phyloP scores from a whole-genome alignment of 495 filamentous ascomycete genomes.

The Pyrenula massariospora region DNA sequence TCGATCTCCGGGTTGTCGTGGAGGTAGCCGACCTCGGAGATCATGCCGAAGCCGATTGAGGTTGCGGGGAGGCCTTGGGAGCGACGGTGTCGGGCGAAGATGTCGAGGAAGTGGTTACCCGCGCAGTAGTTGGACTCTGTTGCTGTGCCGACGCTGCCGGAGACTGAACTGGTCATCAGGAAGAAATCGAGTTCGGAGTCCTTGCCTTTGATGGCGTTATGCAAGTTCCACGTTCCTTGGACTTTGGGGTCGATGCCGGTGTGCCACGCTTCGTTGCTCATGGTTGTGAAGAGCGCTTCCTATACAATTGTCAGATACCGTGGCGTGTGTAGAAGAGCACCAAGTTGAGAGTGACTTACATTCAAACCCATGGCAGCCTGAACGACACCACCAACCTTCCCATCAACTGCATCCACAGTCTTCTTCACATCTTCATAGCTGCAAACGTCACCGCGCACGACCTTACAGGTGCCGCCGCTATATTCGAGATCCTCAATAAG shows the following conservation, averaged over 20 bases:
- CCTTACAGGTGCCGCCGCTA: constrained; percentile 10
- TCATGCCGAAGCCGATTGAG: constrained; percentile 12
- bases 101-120: constrained; percentile 13
- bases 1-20: constrained; percentile 25
- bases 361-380: constrained; percentile 7
- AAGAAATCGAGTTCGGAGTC: constrained; percentile 5
- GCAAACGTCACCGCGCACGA: constrained; percentile 20
- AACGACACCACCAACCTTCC: constrained; percentile 5
- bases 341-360: too few species aligned
- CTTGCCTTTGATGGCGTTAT: neutral
- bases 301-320: neutral
- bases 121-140: constrained; percentile 8
- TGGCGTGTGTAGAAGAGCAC: too few species aligned
- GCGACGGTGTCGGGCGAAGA: constrained; percentile 12
- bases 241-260: constrained; percentile 4
- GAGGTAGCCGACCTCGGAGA: constrained; percentile 19
- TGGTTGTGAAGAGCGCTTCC: constrained; percentile 6
- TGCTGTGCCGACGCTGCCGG: constrained; percentile 3
- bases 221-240: constrained; percentile 6
- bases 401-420: constrained; percentile 1
- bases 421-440: constrained; percentile 12
- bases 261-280: constrained; percentile 3
- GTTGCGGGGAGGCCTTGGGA: neutral
- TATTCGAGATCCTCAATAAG: constrained; percentile 11
- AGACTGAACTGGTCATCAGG: constrained; percentile 9